A percentile compares a stretch with the other conserved stretches of the same genome.
These are phyloP conservation scores for Chamaenerion angustifolium DNA, from an alignment of 345 rosid genomes.

Conservation along the genomic window DNA sequence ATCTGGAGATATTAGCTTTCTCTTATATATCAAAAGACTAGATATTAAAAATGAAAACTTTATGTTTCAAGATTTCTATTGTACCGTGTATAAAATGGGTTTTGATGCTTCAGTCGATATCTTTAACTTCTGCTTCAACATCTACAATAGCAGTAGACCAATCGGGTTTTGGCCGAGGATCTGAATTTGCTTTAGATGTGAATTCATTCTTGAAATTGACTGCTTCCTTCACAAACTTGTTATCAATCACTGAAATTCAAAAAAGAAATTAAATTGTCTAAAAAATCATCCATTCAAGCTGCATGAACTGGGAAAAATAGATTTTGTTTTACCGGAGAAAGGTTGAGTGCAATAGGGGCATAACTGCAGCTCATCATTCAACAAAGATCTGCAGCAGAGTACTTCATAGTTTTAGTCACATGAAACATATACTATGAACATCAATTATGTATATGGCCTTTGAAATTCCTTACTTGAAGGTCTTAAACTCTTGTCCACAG, in stretches of 20 bases:
- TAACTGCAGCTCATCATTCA: conserved; percentile 71
- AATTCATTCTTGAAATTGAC: conserved; percentile 53
- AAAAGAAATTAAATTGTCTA: too few species aligned
- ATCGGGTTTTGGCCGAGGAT: conserved; percentile 28
- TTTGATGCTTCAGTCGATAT: conserved; percentile 39
- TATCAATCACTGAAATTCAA: conserved; percentile 48
- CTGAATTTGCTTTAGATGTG: conserved; percentile 27
- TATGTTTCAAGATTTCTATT: too few species aligned
- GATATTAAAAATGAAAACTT: too few species aligned
- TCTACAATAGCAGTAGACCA: conserved; percentile 56
- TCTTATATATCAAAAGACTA: too few species aligned
- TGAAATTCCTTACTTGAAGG: conserved; percentile 57
- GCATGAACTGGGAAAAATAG: neutral
- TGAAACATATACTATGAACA: conserved; percentile 4
- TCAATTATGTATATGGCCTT: neutral
- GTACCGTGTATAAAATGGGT: neutral
- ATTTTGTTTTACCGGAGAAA: conserved; percentile 50
- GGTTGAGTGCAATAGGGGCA: conserved; percentile 92
- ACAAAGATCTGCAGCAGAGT: conserved; percentile 39
- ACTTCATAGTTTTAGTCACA: conserved; percentile 7
- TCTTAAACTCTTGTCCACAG: conserved; percentile 84
- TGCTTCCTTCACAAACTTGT: conserved; percentile 63
- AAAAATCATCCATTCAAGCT: too few species aligned
- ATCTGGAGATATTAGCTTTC: too few species aligned
- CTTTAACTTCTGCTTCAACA: conserved; percentile 79